A percentile compares a stretch with the other conserved stretches of the same genome.
phyloP scores from a whole-genome alignment of 2,329 filamentous ascomycete genomes.

The Penicillium nordicum region DNA sequence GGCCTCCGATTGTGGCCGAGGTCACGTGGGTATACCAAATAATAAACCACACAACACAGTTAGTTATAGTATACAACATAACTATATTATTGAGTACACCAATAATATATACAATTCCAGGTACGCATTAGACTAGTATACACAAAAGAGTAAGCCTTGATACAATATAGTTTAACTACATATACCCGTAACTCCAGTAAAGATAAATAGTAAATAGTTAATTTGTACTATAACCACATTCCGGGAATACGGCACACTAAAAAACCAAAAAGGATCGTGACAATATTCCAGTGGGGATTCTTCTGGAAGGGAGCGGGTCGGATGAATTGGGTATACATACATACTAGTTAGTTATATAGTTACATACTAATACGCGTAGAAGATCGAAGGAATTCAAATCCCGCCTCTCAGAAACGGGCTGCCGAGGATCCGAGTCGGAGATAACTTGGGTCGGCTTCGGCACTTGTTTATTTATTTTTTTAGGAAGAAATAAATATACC shows the following conservation, averaged over 20 bases:
- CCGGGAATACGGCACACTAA: conserved; percentile 3
- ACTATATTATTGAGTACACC: too few relatives aligned
- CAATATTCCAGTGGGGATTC: neutral
- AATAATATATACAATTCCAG: too few relatives aligned
- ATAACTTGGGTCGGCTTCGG: neutral
- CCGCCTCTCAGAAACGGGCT: neutral
- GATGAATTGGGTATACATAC: neutral
- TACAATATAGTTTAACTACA: too few relatives aligned
- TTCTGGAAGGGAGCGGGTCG: conserved; percentile 2
- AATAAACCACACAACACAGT: too few relatives aligned
- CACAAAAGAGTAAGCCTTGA: too few relatives aligned
- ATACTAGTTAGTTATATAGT: too few relatives aligned
- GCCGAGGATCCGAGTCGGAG: conserved; percentile 6
- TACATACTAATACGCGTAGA: neutral
- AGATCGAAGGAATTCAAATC: neutral
- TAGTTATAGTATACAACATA: too few relatives aligned
- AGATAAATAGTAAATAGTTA: neutral
- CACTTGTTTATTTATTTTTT: neutral
- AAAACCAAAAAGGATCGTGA: neutral
- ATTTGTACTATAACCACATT: neutral
- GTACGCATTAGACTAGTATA: too few relatives aligned
- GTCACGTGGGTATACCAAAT: neutral
- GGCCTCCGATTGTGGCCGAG: neutral
- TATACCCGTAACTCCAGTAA: neutral
- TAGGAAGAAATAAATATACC: too few relatives aligned